Evolutionary conservation across 2,329 filamentous ascomycete genomes (phyloP).

Genomic region (Aureobasidium sp.): DNA sequence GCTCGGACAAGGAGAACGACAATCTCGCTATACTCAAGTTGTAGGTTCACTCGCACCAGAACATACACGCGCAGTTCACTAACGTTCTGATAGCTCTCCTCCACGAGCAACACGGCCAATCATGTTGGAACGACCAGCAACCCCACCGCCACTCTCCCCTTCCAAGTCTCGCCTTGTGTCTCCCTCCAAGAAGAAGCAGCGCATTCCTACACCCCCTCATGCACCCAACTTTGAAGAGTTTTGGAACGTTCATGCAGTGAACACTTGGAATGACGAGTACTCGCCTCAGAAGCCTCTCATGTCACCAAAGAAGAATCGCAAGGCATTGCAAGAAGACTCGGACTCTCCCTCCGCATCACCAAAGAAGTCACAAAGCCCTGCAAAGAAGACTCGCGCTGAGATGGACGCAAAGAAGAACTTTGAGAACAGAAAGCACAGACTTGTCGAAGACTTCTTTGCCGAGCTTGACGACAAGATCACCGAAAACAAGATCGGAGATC

Average conservation of each 20-base stretch:
- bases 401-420: conserved; percentile 51
- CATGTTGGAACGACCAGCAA: conserved; percentile 21
- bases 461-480: conserved; percentile 64
- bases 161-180: conserved; percentile 37
- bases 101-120: background rate
- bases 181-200: conserved; percentile 37
- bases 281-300: conserved; percentile 43
- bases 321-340: conserved; percentile 18
- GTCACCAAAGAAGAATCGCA: conserved; percentile 30
- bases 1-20: conserved; percentile 27
- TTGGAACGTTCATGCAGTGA: conserved; percentile 51
- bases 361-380: conserved; percentile 30
- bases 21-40: conserved; percentile 20
- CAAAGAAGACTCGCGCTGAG: conserved; percentile 25
- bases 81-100: background rate
- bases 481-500: conserved; percentile 47
- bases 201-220: conserved; percentile 49
- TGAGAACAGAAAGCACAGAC: conserved; percentile 49
- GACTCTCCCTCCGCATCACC: conserved; percentile 27
- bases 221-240: conserved; percentile 49
- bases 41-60: conserved; percentile 10
- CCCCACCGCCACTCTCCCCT: conserved; percentile 36
- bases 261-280: conserved; percentile 58
- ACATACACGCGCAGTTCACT: background rate
- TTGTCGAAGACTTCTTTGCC: conserved; percentile 56